Conservation (phyloP, 495 filamentous ascomycete genomes). For the Xylaria intraflava region DNA sequence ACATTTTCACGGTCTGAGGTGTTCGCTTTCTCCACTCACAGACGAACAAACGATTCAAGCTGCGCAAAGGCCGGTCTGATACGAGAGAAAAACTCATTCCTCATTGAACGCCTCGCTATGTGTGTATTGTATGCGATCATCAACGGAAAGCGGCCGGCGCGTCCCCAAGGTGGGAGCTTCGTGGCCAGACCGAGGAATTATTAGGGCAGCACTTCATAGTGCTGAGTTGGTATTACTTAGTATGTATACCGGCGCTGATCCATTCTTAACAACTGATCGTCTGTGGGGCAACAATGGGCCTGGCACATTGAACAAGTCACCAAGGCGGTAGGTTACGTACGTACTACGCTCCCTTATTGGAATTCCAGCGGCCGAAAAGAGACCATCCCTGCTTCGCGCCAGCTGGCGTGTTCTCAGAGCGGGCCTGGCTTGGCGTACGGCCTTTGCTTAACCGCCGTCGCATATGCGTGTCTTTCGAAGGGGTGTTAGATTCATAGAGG, state of each 20-base stretch:
- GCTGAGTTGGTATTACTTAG: not conserved
- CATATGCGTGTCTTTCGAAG: not conserved
- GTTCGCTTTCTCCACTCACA: too few species aligned
- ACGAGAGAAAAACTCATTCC: not conserved
- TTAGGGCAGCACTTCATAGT: too few species aligned
- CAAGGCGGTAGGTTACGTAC: not conserved
- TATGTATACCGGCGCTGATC: not conserved
- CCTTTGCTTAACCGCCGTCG: constrained; percentile 7
- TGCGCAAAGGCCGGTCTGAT: not conserved
- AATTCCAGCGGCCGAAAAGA: constrained; percentile 6
- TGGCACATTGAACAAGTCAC: not conserved
- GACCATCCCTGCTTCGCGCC: constrained; percentile 6
- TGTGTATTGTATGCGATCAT: not conserved
- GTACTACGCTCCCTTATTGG: not conserved
- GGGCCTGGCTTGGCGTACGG: not conserved
- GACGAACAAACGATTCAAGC: not conserved
- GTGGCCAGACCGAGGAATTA: not conserved
- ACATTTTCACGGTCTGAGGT: not conserved
- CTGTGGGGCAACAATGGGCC: not conserved
- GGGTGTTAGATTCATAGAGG: not conserved
- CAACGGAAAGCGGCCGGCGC: not conserved
- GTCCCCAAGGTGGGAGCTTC: not conserved
- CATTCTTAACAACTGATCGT: not conserved
- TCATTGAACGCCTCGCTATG: not conserved
- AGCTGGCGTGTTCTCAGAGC: not conserved